Evolutionary conservation across 139 green algal species (phyloP).

Genomic region (Chlorella ohadii): DNA sequence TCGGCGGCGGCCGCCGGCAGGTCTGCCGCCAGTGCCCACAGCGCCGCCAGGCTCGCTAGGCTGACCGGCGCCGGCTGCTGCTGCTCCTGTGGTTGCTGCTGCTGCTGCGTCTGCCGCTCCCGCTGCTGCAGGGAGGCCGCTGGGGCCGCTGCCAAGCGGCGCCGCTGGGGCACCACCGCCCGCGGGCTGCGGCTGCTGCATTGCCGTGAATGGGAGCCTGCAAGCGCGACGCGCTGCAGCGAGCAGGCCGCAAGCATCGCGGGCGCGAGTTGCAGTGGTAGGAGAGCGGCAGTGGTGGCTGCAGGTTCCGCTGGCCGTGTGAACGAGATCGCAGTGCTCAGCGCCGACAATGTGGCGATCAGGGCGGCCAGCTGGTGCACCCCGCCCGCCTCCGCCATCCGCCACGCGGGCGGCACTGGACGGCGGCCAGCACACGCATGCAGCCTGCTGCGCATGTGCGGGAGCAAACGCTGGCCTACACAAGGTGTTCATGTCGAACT

Average conservation of each 20-base stretch:
- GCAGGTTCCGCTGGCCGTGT: too few relatives aligned
- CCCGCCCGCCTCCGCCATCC: too few relatives aligned
- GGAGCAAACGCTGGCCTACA: too few relatives aligned
- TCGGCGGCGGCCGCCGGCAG: slow-evolving; percentile 15
- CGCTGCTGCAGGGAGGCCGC: slow-evolving; percentile 1
- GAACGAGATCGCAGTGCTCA: too few relatives aligned
- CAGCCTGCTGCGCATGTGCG: too few relatives aligned
- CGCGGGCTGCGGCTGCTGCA: slow-evolving; percentile 10
- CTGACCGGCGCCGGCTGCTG: background rate
- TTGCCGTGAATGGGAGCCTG: background rate
- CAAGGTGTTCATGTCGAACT: too few relatives aligned
- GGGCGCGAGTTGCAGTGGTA: too few relatives aligned
- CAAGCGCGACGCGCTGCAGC: background rate
- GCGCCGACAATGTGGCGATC: too few relatives aligned
- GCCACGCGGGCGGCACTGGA: too few relatives aligned
- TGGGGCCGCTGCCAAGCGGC: background rate
- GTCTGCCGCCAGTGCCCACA: slow-evolving; percentile 39
- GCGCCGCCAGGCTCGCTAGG: background rate
- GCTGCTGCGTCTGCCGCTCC: slow-evolving; percentile 19
- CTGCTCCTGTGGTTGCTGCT: background rate
- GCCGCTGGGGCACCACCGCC: background rate
- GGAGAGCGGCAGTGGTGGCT: too few relatives aligned
- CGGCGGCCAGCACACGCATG: too few relatives aligned
- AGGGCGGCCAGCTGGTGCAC: too few relatives aligned
- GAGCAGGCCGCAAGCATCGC: background rate